Conservation (phyloP, 1,284 basidiomycete species). For the Malassezia arunalokei region DNA sequence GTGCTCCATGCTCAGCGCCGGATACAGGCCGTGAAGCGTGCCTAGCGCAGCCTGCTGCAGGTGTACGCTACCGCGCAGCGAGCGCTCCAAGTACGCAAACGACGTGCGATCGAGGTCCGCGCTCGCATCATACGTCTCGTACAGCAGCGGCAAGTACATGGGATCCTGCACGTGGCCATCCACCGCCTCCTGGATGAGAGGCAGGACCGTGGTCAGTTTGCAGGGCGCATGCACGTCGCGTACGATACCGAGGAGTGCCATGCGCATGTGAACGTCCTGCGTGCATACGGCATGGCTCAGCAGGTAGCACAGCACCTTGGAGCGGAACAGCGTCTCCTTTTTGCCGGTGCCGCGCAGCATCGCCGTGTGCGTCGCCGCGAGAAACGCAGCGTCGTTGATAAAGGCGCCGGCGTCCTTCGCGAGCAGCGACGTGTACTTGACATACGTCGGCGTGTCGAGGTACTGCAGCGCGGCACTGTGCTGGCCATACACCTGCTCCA, state of each 20-base stretch:
- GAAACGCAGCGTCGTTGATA: slow-evolving; percentile 57
- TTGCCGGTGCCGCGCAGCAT: slow-evolving; percentile 53
- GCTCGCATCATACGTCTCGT: slow-evolving; percentile 52
- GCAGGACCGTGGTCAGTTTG: slow-evolving; percentile 58
- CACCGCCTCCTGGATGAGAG: slow-evolving; percentile 51
- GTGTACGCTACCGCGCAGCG: slow-evolving; percentile 13
- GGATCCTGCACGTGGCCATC: slow-evolving; percentile 33
- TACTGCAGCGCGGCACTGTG: slow-evolving; percentile 58
- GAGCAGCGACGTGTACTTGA: slow-evolving; percentile 55
- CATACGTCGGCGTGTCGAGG: slow-evolving; percentile 61
- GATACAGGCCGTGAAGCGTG: slow-evolving; percentile 51
- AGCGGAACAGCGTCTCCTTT: slow-evolving; percentile 57
- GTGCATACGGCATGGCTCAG: slow-evolving; percentile 67
- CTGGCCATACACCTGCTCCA: slow-evolving; percentile 68
- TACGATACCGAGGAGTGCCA: slow-evolving; percentile 56
- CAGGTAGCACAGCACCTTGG: slow-evolving; percentile 64
- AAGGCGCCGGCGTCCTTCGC: slow-evolving; percentile 49
- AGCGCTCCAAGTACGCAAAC: slow-evolving; percentile 20
- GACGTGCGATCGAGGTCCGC: slow-evolving; percentile 48
- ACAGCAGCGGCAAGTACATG: slow-evolving; percentile 50
- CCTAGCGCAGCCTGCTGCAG: slow-evolving; percentile 24
- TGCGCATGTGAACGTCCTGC: slow-evolving; percentile 51
- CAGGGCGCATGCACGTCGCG: slow-evolving; percentile 55
- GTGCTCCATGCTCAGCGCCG: slow-evolving; percentile 51
- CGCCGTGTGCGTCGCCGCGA: slow-evolving; percentile 57